Evolutionary conservation across 1,284 basidiomycete genomes (phyloP).

Genomic region (Gastroboletus turbinatus): DNA sequence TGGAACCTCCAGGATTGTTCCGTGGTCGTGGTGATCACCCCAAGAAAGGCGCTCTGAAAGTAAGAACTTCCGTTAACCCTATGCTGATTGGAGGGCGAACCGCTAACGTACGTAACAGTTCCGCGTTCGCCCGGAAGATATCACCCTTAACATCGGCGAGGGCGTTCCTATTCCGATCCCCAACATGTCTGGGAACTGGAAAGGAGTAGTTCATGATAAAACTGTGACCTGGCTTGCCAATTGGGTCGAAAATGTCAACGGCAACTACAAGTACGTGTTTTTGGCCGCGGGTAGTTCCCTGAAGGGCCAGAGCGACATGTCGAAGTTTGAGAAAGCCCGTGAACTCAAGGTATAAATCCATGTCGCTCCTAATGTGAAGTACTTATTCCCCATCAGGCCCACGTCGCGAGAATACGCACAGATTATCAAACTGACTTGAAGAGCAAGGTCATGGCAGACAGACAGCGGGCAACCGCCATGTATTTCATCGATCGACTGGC

Average conservation of each 20-base stretch:
- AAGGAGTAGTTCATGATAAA: constrained; percentile 82
- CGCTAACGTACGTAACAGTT: constrained; percentile 45
- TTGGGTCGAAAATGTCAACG: constrained; percentile 96
- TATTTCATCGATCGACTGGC: constrained; percentile 96
- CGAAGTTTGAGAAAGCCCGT: constrained; percentile 95
- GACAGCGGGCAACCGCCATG: constrained; percentile 94
- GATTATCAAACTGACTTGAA: constrained; percentile 86
- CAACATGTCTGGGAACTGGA: constrained; percentile 88
- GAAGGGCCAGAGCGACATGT: constrained; percentile 95
- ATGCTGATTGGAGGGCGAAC: background rate
- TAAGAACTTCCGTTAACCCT: constrained; percentile 35
- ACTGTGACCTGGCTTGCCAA: constrained; percentile 97
- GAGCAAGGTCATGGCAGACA: constrained; percentile 88
- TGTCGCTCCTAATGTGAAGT: background rate
- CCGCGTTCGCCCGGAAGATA: constrained; percentile 89
- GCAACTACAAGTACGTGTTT: constrained; percentile 95
- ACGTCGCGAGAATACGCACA: constrained; percentile 86
- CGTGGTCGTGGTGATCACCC: constrained; percentile 98
- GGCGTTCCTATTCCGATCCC: constrained; percentile 74
- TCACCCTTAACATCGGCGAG: constrained; percentile 90
- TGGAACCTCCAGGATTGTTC: constrained; percentile 97
- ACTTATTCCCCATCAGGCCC: constrained; percentile 52
- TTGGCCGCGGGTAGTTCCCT: constrained; percentile 90
- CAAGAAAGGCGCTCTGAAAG: constrained; percentile 95
- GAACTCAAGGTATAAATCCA: constrained; percentile 74